Conservation (phyloP, 1,284 basidiomycete species). For the Puccinia triticina region DNA sequence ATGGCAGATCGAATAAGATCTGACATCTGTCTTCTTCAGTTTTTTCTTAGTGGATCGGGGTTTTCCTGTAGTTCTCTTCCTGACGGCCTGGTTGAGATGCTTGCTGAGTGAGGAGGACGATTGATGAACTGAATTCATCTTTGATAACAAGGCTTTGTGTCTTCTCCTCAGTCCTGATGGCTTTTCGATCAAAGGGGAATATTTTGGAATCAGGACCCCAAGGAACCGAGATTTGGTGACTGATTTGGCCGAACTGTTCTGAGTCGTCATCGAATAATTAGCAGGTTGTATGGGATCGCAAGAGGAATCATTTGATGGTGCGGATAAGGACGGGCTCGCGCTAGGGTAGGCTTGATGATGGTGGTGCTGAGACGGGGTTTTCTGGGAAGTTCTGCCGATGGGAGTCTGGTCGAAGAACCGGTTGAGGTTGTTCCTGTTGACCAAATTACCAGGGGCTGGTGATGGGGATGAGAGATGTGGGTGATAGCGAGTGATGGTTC, state of each 20-base stretch:
- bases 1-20: neutral
- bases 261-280: neutral
- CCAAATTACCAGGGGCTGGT: neutral
- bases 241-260: neutral
- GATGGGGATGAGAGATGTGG: neutral
- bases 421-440: neutral
- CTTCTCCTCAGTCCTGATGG: neutral
- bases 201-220: neutral
- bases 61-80: neutral
- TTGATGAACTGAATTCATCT: neutral
- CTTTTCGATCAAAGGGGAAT: neutral
- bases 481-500: neutral
- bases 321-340: neutral
- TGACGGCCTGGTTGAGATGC: neutral
- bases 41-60: neutral
- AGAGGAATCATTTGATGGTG: neutral
- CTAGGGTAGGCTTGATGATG: neutral
- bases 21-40: neutral
- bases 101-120: neutral
- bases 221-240: neutral
- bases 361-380: neutral
- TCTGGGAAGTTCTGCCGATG: neutral
- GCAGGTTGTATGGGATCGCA: neutral
- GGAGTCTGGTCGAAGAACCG: neutral
- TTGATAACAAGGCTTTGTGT: neutral